phyloP scores from a whole-genome alignment of 1,284 basidiomycete species.

The Sanguinoderma infundibulare region DNA sequence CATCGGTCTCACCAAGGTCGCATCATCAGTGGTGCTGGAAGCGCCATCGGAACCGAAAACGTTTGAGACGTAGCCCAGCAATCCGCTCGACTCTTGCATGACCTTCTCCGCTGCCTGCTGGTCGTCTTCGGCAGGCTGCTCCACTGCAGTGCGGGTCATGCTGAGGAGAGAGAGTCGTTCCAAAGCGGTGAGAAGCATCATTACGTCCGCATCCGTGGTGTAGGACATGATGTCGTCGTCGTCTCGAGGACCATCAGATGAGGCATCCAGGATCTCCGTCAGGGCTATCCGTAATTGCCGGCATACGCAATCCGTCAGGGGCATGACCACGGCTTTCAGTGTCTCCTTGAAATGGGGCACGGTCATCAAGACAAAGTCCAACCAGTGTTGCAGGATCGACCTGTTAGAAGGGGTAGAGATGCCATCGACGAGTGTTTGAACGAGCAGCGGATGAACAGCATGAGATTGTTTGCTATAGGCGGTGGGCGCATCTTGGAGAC shows the following conservation, averaged over 20 bases:
- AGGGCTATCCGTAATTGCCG: conserved; percentile 70
- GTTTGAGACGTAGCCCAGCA: conserved; percentile 82
- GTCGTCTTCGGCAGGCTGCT: conserved; percentile 62
- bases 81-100: conserved; percentile 57
- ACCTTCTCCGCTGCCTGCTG: conserved; percentile 53
- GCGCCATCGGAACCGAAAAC: conserved; percentile 73
- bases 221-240: conserved; percentile 47
- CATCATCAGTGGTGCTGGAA: conserved; percentile 52
- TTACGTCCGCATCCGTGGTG: conserved; percentile 82
- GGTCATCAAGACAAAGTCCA: conserved; percentile 94
- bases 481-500: conserved; percentile 22
- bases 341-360: conserved; percentile 81
- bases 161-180: conserved; percentile 80
- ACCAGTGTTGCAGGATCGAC: conserved; percentile 90
- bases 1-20: conserved; percentile 53
- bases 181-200: conserved; percentile 82
- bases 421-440: conserved; percentile 83
- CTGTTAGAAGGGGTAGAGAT: conserved; percentile 74
- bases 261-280: conserved; percentile 55
- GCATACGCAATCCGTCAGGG: conserved; percentile 84
- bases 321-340: conserved; percentile 70
- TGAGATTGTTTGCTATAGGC: conserved; percentile 38
- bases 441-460: conserved; percentile 69
- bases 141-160: conserved; percentile 56
- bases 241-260: conserved; percentile 37